Percentiles rank a stretch among this genome's conserved stretches.
These are phyloP conservation scores for Acacia acuminata DNA, from an alignment of 306 rosid species.

Conservation along the genomic window DNA sequence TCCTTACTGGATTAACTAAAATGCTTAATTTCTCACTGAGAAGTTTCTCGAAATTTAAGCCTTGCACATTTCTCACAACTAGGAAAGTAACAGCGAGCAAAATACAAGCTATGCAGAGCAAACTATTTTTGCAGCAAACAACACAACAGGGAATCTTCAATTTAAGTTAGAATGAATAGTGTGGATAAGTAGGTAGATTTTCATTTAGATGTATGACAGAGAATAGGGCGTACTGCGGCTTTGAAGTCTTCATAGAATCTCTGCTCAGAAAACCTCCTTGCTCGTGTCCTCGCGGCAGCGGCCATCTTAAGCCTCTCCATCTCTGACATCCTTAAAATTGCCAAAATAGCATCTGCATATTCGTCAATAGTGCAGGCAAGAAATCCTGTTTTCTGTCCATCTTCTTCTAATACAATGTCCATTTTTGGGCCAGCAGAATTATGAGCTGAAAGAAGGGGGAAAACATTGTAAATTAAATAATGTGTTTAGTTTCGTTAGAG, in stretches of 20 bases:
- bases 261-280: conserved; percentile 81
- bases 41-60: no score
- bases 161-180: conserved; percentile 2
- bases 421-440: conserved; percentile 97
- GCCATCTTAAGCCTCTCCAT: conserved; percentile 72
- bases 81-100: no score
- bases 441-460: conserved; percentile 62
- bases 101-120: no score
- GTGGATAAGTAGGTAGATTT: conserved; percentile 4
- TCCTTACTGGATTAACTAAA: no score
- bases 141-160: conserved; percentile 1
- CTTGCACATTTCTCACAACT: no score
- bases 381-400: conserved; percentile 79
- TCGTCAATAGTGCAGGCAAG: conserved; percentile 74
- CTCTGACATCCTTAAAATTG: conserved; percentile 62
- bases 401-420: conserved; percentile 90
- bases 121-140: not conserved
- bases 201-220: conserved; percentile 42
- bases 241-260: conserved; percentile 80
- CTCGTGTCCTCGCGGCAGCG: conserved; percentile 82
- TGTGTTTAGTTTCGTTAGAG: not conserved
- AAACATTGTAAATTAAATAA: conserved; percentile 25
- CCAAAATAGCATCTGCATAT: conserved; percentile 79
- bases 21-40: no score
- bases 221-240: conserved; percentile 62